These are phyloP conservation scores for Suillus occidentalis DNA, from an alignment of 768 basidiomycete species.

Conservation along the genomic window DNA sequence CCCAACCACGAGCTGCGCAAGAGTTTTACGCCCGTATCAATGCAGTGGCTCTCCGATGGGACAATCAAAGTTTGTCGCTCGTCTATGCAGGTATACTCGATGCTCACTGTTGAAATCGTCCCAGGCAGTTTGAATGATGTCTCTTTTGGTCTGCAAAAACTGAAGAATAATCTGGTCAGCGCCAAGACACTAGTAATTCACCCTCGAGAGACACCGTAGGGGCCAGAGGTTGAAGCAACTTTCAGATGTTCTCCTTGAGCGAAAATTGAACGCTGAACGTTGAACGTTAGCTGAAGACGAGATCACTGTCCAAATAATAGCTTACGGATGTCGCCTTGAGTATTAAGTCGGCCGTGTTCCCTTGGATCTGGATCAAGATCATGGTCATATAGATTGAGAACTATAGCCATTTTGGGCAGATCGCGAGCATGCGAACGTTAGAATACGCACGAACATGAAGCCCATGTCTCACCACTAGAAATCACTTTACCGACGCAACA, in stretches of 20 bases:
- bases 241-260: too few relatives aligned
- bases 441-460: too few relatives aligned
- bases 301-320: too few relatives aligned
- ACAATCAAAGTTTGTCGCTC: slow-evolving; percentile 15
- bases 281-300: too few relatives aligned
- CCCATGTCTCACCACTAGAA: too few relatives aligned
- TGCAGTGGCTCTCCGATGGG: slow-evolving; percentile 14
- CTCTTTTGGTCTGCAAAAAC: slow-evolving; percentile 29
- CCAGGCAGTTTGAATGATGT: slow-evolving; percentile 40
- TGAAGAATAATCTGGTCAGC: slow-evolving; percentile 39
- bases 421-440: too few relatives aligned
- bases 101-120: slow-evolving; percentile 32
- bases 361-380: too few relatives aligned
- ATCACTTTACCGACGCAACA: too few relatives aligned
- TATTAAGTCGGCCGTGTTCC: background rate
- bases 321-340: background rate
- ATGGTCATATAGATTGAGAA: too few relatives aligned
- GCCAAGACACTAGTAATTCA: slow-evolving; percentile 38
- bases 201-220: slow-evolving; percentile 33
- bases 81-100: background rate
- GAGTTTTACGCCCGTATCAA: slow-evolving; percentile 10
- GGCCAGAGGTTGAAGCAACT: slow-evolving; percentile 27
- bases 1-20: slow-evolving; percentile 4
- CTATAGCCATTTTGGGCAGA: too few relatives aligned
- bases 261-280: too few relatives aligned